Conservation (phyloP, 2,329 filamentous ascomycete species). For the Arthrocladium fulminans region DNA sequence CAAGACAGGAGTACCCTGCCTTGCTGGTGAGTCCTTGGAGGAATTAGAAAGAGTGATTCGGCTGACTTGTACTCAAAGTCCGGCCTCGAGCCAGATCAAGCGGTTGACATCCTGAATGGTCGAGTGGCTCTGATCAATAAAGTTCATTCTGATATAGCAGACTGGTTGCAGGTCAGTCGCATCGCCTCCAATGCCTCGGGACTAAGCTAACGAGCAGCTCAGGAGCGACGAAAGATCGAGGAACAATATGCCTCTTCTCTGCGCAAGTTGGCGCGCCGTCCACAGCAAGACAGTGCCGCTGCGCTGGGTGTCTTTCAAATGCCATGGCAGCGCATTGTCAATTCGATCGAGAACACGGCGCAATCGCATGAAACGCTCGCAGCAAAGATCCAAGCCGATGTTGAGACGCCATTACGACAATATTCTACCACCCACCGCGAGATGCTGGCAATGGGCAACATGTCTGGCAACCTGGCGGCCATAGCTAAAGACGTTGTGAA, state of each 20-base stretch:
- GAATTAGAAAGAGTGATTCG: too few species aligned
- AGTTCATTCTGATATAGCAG: conserved; percentile 83
- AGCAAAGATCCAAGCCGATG: conserved; percentile 74
- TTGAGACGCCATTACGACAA: conserved; percentile 71
- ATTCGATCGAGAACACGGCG: conserved; percentile 70
- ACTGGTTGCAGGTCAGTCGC: conserved; percentile 78
- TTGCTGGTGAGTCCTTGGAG: neutral
- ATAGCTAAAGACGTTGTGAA: conserved; percentile 80
- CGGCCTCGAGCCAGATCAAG: conserved; percentile 70
- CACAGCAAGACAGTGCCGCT: conserved; percentile 62
- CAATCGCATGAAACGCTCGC: conserved; percentile 74
- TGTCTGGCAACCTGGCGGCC: conserved; percentile 68
- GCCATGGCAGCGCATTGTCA: conserved; percentile 82
- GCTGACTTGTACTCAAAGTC: conserved; percentile 46
- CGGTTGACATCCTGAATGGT: conserved; percentile 72
- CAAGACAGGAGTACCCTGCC: conserved; percentile 7
- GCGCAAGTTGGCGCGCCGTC: conserved; percentile 68
- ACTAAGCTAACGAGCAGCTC: conserved; percentile 17
- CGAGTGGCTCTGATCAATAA: conserved; percentile 78
- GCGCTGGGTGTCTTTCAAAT: conserved; percentile 84
- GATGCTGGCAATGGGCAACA: conserved; percentile 68
- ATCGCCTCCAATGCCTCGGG: conserved; percentile 7
- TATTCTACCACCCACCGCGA: conserved; percentile 65
- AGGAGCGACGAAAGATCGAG: conserved; percentile 91
- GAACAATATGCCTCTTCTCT: conserved; percentile 78